phyloP scores from a whole-genome alignment of 2,329 filamentous ascomycete species.

The Fusarium begoniae region DNA sequence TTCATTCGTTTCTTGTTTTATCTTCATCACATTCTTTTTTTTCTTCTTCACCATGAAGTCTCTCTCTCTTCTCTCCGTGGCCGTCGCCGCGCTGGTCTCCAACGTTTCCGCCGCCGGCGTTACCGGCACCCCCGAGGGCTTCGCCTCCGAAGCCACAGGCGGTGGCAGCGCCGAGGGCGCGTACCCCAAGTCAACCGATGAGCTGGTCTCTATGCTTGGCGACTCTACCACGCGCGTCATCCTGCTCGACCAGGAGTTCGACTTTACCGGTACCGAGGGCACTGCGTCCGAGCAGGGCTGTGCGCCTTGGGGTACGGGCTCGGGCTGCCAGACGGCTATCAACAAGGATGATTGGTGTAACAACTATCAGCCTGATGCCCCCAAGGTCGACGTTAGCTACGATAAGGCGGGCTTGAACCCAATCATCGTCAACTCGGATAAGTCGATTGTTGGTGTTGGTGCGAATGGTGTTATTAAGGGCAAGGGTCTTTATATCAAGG shows the following conservation, averaged over 20 bases:
- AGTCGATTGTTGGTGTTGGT: conserved; percentile 64
- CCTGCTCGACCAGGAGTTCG: conserved; percentile 64
- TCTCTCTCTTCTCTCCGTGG: conserved; percentile 25
- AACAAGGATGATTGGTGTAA: conserved; percentile 67
- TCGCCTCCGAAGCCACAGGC: conserved; percentile 65
- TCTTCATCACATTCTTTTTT: background rate
- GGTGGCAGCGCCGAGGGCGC: conserved; percentile 68
- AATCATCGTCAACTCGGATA: conserved; percentile 65
- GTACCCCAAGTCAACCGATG: conserved; percentile 61
- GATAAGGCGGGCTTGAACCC: conserved; percentile 62
- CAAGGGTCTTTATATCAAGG: conserved; percentile 60
- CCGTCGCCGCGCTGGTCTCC: conserved; percentile 26
- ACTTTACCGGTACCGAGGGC: conserved; percentile 66
- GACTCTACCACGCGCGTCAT: conserved; percentile 65
- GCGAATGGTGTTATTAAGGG: conserved; percentile 64
- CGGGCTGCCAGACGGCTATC: conserved; percentile 66
- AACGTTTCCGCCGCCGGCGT: conserved; percentile 35
- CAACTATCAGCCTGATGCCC: conserved; percentile 65
- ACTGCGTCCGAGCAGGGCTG: conserved; percentile 63
- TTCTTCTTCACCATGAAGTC: conserved; percentile 25
- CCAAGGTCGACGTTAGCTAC: conserved; percentile 55
- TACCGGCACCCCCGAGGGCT: conserved; percentile 52
- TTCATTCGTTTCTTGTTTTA: conserved; percentile 4
- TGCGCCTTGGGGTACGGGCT: conserved; percentile 65
- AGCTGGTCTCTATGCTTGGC: conserved; percentile 68